Percentiles rank a stretch among this genome's conserved stretches.
Evolutionary conservation across 352 stramenopile species (phyloP).

Genomic region (Globisporangium acanthophoron): DNA sequence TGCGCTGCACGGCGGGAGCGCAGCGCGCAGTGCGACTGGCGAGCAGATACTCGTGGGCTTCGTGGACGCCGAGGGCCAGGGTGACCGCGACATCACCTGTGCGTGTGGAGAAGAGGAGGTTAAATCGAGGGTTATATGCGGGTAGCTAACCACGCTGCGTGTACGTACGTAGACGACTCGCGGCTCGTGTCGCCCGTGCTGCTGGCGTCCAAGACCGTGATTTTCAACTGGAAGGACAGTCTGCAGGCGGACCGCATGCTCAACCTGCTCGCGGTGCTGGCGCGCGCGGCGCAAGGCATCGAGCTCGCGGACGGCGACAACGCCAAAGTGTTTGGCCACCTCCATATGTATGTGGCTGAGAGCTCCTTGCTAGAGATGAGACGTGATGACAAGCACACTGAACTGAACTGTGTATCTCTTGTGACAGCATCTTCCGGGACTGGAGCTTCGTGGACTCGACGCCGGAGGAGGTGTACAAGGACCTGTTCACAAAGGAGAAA

Average conservation of each 20-base stretch:
- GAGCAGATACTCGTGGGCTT: constrained; percentile 72
- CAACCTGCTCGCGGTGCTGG: constrained; percentile 75
- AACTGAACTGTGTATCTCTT: neutral
- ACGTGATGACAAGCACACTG: neutral
- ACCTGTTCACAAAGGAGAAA: constrained; percentile 82
- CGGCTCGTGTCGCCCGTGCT: constrained; percentile 78
- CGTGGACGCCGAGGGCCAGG: constrained; percentile 81
- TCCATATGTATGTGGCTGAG: constrained; percentile 64
- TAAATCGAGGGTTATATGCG: neutral
- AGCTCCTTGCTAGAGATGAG: too few relatives aligned
- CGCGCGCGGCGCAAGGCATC: constrained; percentile 74
- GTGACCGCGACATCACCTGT: constrained; percentile 84
- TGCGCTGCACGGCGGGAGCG: constrained; percentile 53
- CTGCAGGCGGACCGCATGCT: constrained; percentile 82
- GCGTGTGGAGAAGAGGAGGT: neutral
- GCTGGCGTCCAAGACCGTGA: constrained; percentile 77
- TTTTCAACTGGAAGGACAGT: constrained; percentile 91
- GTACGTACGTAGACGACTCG: constrained; percentile 52
- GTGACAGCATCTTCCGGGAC: constrained; percentile 74
- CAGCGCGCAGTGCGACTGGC: constrained; percentile 21
- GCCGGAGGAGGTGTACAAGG: constrained; percentile 69
- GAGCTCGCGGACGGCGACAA: constrained; percentile 71
- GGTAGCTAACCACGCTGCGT: neutral
- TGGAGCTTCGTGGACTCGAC: constrained; percentile 87
- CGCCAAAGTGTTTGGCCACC: constrained; percentile 82